Evolutionary conservation across 2,329 filamentous ascomycete genomes (phyloP).

Genomic region (Ilyonectria robusta): DNA sequence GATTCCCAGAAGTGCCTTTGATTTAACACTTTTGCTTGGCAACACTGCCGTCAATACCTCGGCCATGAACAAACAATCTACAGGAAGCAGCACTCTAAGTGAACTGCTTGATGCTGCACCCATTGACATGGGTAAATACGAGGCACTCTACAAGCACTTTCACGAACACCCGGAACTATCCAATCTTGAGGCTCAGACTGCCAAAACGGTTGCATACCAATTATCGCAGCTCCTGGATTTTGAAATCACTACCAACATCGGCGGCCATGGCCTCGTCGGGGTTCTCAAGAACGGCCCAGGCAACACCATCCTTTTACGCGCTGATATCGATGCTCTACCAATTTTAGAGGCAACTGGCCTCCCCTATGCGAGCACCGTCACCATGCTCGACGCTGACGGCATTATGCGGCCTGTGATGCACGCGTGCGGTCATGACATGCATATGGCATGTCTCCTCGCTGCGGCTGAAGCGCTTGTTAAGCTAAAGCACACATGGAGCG

Average conservation of each 20-base stretch:
- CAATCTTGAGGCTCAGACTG: constrained; percentile 67
- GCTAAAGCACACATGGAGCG: constrained; percentile 66
- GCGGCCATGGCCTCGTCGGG: constrained; percentile 71
- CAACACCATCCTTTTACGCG: constrained; percentile 69
- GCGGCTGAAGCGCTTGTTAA: constrained; percentile 65
- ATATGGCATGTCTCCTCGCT: constrained; percentile 71
- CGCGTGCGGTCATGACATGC: constrained; percentile 78
- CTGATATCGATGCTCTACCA: constrained; percentile 75
- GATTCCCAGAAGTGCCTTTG: no score
- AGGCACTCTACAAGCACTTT: constrained; percentile 66
- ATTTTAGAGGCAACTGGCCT: constrained; percentile 69
- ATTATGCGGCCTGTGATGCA: constrained; percentile 72
- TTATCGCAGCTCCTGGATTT: constrained; percentile 53
- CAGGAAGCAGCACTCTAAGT: not conserved
- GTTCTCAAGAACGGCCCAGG: constrained; percentile 70
- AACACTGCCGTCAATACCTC: not conserved
- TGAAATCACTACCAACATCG: constrained; percentile 62
- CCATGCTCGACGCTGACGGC: constrained; percentile 17
- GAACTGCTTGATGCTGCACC: not conserved
- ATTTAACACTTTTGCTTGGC: not conserved
- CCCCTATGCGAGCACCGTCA: constrained; percentile 63
- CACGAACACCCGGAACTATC: constrained; percentile 73
- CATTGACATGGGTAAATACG: constrained; percentile 1
- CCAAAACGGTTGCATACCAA: constrained; percentile 59
- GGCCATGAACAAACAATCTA: not conserved